Base-by-base conservation (phyloP, 495 filamentous ascomycete genomes). In the Neurospora sp. region DNA sequence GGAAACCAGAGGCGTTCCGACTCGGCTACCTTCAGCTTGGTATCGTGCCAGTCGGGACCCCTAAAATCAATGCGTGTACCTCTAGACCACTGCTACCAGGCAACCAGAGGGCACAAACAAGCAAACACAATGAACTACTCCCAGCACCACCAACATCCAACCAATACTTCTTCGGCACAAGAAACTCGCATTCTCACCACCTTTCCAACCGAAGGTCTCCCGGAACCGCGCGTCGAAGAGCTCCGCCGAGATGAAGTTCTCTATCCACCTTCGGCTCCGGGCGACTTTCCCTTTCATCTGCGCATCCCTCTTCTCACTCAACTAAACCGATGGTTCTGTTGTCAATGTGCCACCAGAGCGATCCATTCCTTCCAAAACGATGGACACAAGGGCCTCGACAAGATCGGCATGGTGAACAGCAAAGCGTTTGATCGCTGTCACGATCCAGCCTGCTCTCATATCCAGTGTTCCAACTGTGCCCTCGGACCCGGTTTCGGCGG, bases 251-350 rank as follows among this genome's bases (percentile, higher is more conserved):
- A 40, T 44, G 42, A 69, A 68, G 27, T 53, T 37, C 44, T 31
- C 11, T 65, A 71, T 39, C 70, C 31, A 68, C 70, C 40, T 14
- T 39, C 70, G 2, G 27, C 44, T 39, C 44, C 46, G 4, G 40
- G 22, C 31, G 38, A 31, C 18, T 20, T 37, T 61, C 9, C 65
- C 72, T 1, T 16, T 44, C 18, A 68, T 75, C 53, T 65, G 0
- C 53, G 53, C 27, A 65, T 65, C 16, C 53, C 53, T 1, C 53
- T 65, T 35, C 53, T 65, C 2, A 71, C 72, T 3, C 71, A 80
- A 40, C 71, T 73, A 5, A 78, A 80, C 70, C 53, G 78, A 14
- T 80, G 78, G 78, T 74, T 77, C 14, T 80, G 78, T 53, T 80
- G 78, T 70, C 69, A 39, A 16, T 80, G 78, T 70, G 78, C 74